Conservation (phyloP, 2,329 filamentous ascomycete species). For the Atkinsonella hypoxylon region DNA sequence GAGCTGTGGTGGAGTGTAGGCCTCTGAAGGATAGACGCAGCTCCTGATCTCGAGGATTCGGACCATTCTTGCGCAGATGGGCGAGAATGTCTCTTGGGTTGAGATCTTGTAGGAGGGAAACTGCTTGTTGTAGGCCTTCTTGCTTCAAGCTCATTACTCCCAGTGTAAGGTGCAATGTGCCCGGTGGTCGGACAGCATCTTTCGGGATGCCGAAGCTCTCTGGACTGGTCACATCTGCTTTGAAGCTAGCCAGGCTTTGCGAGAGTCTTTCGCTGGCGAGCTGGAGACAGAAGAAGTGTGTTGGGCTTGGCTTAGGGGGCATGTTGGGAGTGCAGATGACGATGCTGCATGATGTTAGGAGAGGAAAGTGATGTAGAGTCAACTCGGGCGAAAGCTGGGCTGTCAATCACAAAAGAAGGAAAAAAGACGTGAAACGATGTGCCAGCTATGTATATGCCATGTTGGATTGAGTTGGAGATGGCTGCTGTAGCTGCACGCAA, state of each 20-base stretch:
- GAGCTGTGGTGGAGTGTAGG: conserved; percentile 48
- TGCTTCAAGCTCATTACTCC: conserved; percentile 68
- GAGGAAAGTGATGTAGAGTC: too few relatives aligned
- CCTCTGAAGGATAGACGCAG: conserved; percentile 38
- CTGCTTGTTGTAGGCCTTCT: conserved; percentile 31
- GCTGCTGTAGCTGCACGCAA: neutral
- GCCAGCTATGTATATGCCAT: neutral
- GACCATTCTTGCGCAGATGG: conserved; percentile 9
- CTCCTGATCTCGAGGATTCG: conserved; percentile 2
- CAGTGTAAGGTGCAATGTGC: conserved; percentile 75
- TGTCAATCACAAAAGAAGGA: too few relatives aligned
- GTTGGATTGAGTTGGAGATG: neutral
- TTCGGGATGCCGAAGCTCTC: conserved; percentile 41
- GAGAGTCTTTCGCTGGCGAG: conserved; percentile 56
- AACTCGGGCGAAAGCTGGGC: too few relatives aligned
- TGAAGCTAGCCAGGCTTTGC: conserved; percentile 49
- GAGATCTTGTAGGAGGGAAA: conserved; percentile 26
- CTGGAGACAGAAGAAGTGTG: conserved; percentile 68
- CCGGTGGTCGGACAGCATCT: conserved; percentile 61
- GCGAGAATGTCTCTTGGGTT: conserved; percentile 28
- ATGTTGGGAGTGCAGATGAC: conserved; percentile 12
- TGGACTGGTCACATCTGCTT: conserved; percentile 38
- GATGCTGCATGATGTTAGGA: too few relatives aligned
- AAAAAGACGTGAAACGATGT: too few relatives aligned
- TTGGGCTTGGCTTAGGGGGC: conserved; percentile 35